Percentiles rank a stretch among this genome's conserved stretches.
These are phyloP conservation scores for Oldenlandia corymbosa DNA, from an alignment of 257 asterid genomes.

Conservation along the genomic window DNA sequence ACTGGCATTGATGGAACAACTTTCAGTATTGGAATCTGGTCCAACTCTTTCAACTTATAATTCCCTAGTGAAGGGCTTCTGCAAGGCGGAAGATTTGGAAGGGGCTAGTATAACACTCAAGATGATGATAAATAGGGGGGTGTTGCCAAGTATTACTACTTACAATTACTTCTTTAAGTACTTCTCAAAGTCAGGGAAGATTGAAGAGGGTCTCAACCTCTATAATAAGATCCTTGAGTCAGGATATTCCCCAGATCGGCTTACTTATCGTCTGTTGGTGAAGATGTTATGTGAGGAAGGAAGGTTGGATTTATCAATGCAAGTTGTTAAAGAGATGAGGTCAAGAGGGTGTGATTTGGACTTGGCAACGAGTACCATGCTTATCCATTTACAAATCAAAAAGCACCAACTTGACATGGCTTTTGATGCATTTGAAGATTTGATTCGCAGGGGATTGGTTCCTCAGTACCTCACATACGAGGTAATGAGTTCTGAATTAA, in stretches of 20 bases:
- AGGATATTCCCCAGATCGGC: constrained; percentile 64
- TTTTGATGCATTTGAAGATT: constrained; percentile 55
- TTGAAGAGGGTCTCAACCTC: constrained; percentile 63
- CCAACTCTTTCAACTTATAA: constrained; percentile 78
- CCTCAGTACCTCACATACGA: constrained; percentile 79
- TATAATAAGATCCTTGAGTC: constrained; percentile 48
- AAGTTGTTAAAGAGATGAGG: constrained; percentile 63
- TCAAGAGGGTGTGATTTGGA: constrained; percentile 70
- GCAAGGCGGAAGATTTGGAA: constrained; percentile 76
- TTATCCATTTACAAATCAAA: constrained; percentile 56
- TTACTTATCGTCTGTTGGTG: constrained; percentile 65
- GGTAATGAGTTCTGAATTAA: constrained; percentile 43
- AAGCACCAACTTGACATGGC: constrained; percentile 53
- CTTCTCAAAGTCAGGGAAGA: constrained; percentile 53
- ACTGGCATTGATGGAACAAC: constrained; percentile 58
- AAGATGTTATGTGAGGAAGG: constrained; percentile 67
- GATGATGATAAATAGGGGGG: constrained; percentile 55
- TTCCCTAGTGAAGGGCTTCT: constrained; percentile 75
- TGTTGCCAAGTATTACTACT: constrained; percentile 54
- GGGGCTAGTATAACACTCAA: constrained; percentile 67
- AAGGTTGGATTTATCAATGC: constrained; percentile 35
- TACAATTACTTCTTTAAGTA: constrained; percentile 67
- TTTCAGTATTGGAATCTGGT: constrained; percentile 56
- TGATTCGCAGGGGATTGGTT: constrained; percentile 75
- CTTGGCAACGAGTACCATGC: constrained; percentile 71